Conservation (phyloP, 2,329 filamentous ascomycete genomes). For the Ophiostoma novo-ulmi region DNA sequence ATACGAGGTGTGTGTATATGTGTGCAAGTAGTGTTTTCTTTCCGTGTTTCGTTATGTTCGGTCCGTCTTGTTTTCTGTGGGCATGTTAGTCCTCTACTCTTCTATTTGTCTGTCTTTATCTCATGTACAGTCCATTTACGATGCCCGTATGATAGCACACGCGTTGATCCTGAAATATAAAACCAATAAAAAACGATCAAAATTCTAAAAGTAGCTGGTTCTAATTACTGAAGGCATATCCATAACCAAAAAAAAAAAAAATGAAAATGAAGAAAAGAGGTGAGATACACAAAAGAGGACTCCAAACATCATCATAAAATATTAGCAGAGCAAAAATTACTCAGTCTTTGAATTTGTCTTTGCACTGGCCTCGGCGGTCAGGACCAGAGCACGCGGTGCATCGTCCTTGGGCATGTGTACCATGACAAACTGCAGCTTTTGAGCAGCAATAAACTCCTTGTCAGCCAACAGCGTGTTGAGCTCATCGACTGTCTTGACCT, state of each 20-base stretch:
- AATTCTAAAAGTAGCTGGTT: no score
- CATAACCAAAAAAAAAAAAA: background rate
- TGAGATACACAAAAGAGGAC: background rate
- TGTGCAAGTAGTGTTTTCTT: background rate
- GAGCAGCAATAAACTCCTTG: conserved; percentile 40
- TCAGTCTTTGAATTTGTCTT: conserved; percentile 54
- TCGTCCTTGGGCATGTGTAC: conserved; percentile 75
- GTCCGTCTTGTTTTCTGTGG: background rate
- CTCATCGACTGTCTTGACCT: conserved; percentile 27
- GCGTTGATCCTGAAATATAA: background rate
- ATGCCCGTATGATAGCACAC: background rate
- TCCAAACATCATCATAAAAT: background rate
- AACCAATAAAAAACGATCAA: background rate
- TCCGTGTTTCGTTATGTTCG: no score
- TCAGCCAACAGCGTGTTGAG: conserved; percentile 26
- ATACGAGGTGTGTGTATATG: background rate
- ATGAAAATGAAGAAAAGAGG: background rate
- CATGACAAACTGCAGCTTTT: conserved; percentile 67
- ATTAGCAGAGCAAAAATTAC: conserved; percentile 24
- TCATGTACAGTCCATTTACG: background rate
- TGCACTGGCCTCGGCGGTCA: conserved; percentile 66
- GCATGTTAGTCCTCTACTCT: background rate
- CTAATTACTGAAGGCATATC: no score
- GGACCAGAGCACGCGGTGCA: conserved; percentile 63
- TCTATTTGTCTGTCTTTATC: background rate